phyloP scores from a whole-genome alignment of 2,329 filamentous ascomycete genomes.

The Xylariaceae sp. region DNA sequence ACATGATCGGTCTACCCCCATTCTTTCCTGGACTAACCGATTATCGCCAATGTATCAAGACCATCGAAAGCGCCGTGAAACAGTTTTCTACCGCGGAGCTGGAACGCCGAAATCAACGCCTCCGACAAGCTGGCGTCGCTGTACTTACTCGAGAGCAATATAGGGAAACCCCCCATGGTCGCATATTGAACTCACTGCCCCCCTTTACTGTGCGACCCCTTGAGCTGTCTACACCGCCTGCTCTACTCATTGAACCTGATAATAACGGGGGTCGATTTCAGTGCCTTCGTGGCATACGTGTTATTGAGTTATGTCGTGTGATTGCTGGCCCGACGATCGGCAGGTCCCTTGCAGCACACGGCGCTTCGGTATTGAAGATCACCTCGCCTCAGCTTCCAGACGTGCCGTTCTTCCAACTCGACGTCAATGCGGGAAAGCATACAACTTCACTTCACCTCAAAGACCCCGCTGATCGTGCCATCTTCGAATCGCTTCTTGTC shows the following conservation, averaged over 20 bases:
- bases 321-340: conserved; percentile 78
- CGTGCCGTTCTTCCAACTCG: conserved; percentile 75
- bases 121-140: conserved; percentile 65
- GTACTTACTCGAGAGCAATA: conserved; percentile 67
- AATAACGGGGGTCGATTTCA: conserved; percentile 42
- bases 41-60: conserved; percentile 64
- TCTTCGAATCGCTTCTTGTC: conserved; percentile 65
- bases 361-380: conserved; percentile 75
- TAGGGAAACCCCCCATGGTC: conserved; percentile 60
- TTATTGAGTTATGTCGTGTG: conserved; percentile 77
- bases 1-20: conserved; percentile 72
- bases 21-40: conserved; percentile 65
- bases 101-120: conserved; percentile 61
- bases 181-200: conserved; percentile 48
- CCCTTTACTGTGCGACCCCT: conserved; percentile 59
- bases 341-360: conserved; percentile 75
- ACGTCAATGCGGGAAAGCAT: conserved; percentile 76
- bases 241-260: conserved; percentile 46
- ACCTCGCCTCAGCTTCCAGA: conserved; percentile 72
- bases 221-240: conserved; percentile 56
- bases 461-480: conserved; percentile 54
- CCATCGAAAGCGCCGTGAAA: conserved; percentile 65
- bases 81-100: conserved; percentile 61
- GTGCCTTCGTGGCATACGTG: conserved; percentile 67
- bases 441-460: conserved; percentile 69